Percentiles rank a stretch among this genome's conserved stretches.
Evolutionary conservation across 169 alveolate genomes (phyloP).

Genomic region (Cryptosporidium sp.): DNA sequence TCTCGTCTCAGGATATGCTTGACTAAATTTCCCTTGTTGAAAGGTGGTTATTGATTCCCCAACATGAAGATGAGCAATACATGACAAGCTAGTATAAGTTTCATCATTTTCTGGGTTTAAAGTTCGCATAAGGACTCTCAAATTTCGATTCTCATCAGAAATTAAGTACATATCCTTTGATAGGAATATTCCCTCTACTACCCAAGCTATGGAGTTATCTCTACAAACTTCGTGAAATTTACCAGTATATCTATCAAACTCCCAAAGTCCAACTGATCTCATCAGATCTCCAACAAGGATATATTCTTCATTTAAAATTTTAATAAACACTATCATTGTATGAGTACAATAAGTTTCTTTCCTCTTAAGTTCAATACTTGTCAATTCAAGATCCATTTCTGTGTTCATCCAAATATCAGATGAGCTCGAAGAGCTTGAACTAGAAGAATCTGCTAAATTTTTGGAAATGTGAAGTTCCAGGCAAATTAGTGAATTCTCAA

Average conservation of each 20-base stretch:
- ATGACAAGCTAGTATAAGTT: slow-evolving; percentile 23
- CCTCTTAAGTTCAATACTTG: background rate
- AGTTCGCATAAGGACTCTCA: slow-evolving; percentile 44
- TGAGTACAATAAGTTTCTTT: slow-evolving; percentile 46
- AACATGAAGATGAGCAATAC: slow-evolving; percentile 69
- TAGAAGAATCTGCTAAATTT: background rate
- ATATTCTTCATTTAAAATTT: slow-evolving; percentile 37
- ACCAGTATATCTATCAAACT: slow-evolving; percentile 53
- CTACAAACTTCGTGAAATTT: slow-evolving; percentile 57
- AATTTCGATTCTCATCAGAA: slow-evolving; percentile 60
- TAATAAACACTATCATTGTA: slow-evolving; percentile 70
- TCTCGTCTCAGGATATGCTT: slow-evolving; percentile 52
- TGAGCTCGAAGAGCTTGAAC: slow-evolving; percentile 30
- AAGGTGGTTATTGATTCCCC: slow-evolving; percentile 57
- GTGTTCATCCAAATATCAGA: background rate
- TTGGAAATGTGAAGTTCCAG: background rate
- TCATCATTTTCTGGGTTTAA: slow-evolving; percentile 61
- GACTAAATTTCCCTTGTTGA: slow-evolving; percentile 50
- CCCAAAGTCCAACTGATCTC: slow-evolving; percentile 75
- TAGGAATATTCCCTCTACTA: slow-evolving; percentile 45
- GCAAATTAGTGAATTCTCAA: slow-evolving; percentile 45
- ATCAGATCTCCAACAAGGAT: slow-evolving; percentile 71
- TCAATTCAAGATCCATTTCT: background rate
- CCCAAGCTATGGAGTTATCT: slow-evolving; percentile 68
- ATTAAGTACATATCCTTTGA: slow-evolving; percentile 49